phyloP scores from a whole-genome alignment of 2,329 filamentous ascomycete genomes.

The Diplodia corticola region DNA sequence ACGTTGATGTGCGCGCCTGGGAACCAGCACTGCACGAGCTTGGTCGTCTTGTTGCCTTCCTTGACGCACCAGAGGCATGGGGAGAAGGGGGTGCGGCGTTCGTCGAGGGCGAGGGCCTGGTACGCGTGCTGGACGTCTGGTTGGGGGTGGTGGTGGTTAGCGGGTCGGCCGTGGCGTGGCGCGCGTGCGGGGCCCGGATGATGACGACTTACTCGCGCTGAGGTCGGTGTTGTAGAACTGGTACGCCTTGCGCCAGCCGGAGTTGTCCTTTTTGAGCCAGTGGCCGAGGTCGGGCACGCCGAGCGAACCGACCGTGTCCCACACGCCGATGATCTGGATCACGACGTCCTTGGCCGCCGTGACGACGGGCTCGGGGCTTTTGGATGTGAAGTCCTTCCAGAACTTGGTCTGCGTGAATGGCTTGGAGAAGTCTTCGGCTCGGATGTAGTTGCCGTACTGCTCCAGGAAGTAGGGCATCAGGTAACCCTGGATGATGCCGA shows the following conservation, averaged over 20 bases:
- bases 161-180: no score
- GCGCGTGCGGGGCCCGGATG: no score
- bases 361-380: neutral
- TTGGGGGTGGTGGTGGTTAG: no score
- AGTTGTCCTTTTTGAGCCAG: neutral
- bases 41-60: neutral
- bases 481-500: constrained; percentile 51
- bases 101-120: constrained; percentile 57
- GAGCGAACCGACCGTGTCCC: constrained; percentile 42
- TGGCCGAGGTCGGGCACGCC: neutral
- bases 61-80: constrained; percentile 55
- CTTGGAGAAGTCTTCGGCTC: neutral
- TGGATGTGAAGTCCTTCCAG: neutral
- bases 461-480: constrained; percentile 48
- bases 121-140: constrained; percentile 53
- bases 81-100: constrained; percentile 51
- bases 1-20: constrained; percentile 56
- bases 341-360: constrained; percentile 1
- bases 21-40: constrained; percentile 57
- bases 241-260: constrained; percentile 22
- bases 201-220: constrained; percentile 1
- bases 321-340: constrained; percentile 50
- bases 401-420: neutral
- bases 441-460: constrained; percentile 24
- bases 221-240: constrained; percentile 21